phyloP scores from a whole-genome alignment of 108 stramenopile species.

The Conticribra weissflogii region DNA sequence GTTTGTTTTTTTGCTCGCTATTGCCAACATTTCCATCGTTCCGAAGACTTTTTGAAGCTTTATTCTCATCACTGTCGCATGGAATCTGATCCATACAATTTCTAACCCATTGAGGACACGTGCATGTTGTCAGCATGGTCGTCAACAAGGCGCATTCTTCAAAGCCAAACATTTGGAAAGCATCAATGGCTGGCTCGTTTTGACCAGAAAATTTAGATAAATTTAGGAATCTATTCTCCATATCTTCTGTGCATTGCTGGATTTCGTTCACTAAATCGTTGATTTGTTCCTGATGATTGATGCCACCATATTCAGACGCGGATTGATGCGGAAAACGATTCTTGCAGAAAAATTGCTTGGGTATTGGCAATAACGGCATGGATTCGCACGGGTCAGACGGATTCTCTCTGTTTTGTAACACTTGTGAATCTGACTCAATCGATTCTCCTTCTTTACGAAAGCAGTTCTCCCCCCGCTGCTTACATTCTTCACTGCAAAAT shows the following conservation, averaged over 20 bases:
- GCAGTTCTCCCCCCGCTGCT: conserved; percentile 27
- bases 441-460: too few relatives aligned
- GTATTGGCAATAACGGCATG: conserved; percentile 3
- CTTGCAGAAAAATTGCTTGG: conserved; percentile 46
- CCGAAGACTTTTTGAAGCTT: background rate
- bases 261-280: conserved; percentile 13
- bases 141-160: conserved; percentile 47
- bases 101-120: conserved; percentile 19
- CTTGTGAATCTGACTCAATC: too few relatives aligned
- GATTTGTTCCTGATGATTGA: background rate
- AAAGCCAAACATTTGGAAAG: conserved; percentile 10
- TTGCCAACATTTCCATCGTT: background rate
- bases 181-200: background rate
- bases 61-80: background rate
- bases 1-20: background rate
- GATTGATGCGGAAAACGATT: conserved; percentile 26
- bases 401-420: background rate
- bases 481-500: conserved; percentile 39
- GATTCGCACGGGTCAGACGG: background rate
- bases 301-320: background rate
- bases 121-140: conserved; percentile 27
- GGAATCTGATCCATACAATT: conserved; percentile 1
- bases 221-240: conserved; percentile 23
- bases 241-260: conserved; percentile 3
- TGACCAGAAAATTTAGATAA: conserved; percentile 5